These are phyloP conservation scores for Nitzschia inconspicua DNA, from an alignment of 108 stramenopile species.

Conservation along the genomic window DNA sequence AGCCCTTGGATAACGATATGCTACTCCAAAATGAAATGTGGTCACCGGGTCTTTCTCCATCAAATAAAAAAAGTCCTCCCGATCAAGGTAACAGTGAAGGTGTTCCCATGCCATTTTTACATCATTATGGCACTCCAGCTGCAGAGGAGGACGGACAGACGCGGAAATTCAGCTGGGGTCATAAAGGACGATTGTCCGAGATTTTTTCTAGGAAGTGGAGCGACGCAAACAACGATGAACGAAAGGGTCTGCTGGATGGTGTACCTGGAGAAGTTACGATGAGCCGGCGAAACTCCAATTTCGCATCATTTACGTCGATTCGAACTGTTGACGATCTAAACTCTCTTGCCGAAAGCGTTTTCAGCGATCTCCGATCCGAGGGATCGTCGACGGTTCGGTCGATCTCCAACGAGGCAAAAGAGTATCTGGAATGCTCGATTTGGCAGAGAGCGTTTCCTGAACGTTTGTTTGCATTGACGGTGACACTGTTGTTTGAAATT, in stretches of 20 bases:
- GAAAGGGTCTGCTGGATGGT: neutral
- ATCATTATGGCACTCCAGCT: no score
- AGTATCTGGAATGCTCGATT: slow-evolving; percentile 25
- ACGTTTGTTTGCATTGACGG: slow-evolving; percentile 49
- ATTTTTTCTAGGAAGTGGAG: no score
- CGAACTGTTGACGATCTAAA: neutral
- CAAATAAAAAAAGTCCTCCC: no score
- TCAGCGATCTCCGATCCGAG: neutral
- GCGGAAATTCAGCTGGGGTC: no score
- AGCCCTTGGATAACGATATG: neutral
- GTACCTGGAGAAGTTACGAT: neutral
- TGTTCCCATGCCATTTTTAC: no score
- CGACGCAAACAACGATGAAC: neutral
- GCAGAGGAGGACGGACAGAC: no score
- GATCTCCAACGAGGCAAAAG: slow-evolving; percentile 18
- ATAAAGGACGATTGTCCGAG: no score
- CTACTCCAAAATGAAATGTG: slow-evolving; percentile 11
- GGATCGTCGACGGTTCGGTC: neutral
- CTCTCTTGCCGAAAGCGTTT: neutral
- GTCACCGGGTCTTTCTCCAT: slow-evolving; percentile 25
- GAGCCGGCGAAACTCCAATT: neutral
- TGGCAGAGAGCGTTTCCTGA: slow-evolving; percentile 60
- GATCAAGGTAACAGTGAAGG: no score
- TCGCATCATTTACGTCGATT: neutral
- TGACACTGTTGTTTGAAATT: slow-evolving; percentile 58